Evolutionary conservation across 257 asterid species (phyloP).

Genomic region (Solanum pimpinellifolium): DNA sequence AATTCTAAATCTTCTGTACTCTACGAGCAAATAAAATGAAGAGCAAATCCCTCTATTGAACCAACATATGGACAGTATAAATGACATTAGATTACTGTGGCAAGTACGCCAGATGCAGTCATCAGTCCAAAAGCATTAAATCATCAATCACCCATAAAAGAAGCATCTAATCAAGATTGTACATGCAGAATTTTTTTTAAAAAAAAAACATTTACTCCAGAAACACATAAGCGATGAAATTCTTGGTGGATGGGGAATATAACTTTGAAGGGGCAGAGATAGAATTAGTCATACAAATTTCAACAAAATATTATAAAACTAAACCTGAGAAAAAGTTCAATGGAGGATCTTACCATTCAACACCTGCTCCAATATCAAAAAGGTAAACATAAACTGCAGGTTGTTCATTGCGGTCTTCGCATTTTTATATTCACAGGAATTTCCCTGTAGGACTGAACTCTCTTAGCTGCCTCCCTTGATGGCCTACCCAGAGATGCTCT

Average conservation of each 20-base stretch:
- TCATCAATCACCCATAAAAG: neutral
- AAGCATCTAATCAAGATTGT: neutral
- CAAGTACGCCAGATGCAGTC: neutral
- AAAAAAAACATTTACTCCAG: neutral
- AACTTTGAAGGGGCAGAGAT: neutral
- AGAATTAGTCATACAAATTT: neutral
- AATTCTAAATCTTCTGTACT: neutral
- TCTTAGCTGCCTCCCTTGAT: slow-evolving; percentile 50
- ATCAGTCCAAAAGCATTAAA: neutral
- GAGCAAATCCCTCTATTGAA: neutral
- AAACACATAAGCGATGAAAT: neutral
- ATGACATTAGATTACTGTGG: neutral
- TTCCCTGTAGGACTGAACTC: slow-evolving; percentile 69
- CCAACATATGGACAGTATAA: neutral
- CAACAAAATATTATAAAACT: neutral
- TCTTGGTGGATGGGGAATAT: neutral
- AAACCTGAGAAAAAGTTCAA: neutral
- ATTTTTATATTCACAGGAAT: slow-evolving; percentile 41
- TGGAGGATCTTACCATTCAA: neutral
- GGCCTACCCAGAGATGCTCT: slow-evolving; percentile 49
- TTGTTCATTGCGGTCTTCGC: slow-evolving; percentile 41
- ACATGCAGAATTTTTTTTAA: neutral
- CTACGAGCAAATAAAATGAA: neutral
- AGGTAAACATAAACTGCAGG: neutral
- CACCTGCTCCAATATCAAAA: neutral